Base-by-base conservation (phyloP, 805 yeast species). In the Myxozyma vanderwaltii region DNA sequence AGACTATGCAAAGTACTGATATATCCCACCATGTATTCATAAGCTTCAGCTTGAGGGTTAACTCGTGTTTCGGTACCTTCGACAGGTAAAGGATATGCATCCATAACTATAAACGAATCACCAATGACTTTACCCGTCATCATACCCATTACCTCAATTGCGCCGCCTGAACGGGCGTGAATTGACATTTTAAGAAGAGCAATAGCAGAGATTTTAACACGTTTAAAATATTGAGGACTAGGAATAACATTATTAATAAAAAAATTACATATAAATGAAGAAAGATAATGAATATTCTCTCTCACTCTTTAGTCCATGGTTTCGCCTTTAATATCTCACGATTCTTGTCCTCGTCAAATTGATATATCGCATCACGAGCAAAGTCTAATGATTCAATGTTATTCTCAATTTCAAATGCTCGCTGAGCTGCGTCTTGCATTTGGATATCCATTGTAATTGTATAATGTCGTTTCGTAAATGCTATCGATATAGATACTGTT, bases 41-140 rank as follows among this genome's bases (percentile, higher is more conserved):
- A 91, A 0, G 95, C 96, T 69, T 92, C 98, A 17, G 85, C 84
- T 69, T 88, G 91, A 0, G 98, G 97, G 72, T 94, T 94, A 35
- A 92, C 99, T 51, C 98, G 73, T 0, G 97, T 89, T 71, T 94
- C 98, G 0, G 98, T 91, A 0, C 98, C 98, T 71, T 89, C 92
- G 1, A 92, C 97, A 0, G 98, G 98, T 39, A 94, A 74, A 13
- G 91, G 85, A 71, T 87, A 92, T 8, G 85, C 86, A 71, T 92
- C 97, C 78, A 84, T 79, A 1, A 94, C 87, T 1, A 87, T 79
- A 59, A 91, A 80, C 24, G 79, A 74, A 19, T 77, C 74, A 4
- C 76, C 77, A 13, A 81, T 75, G 8, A 88, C 81, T 65, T 83
- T 84, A 0, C 99, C 98, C 0, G 91, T 82, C 72, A 92, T 78